Evolutionary conservation across 495 filamentous ascomycete species (phyloP).

Genomic region (Aspergillus taichungensis): DNA sequence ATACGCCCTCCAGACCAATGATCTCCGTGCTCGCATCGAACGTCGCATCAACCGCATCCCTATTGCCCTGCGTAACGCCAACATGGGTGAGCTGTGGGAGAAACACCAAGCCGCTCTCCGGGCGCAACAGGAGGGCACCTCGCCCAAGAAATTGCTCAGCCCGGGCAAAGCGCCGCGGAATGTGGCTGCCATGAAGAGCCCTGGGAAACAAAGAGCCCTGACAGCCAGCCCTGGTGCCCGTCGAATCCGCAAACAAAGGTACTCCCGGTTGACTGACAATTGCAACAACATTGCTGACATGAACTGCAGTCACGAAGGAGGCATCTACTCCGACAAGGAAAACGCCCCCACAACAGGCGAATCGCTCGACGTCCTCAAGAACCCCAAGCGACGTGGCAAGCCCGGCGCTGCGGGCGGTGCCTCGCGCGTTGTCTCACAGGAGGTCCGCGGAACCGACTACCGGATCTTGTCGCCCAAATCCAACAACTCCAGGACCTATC

Average conservation of each 20-base stretch:
- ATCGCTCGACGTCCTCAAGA: conserved; percentile 34
- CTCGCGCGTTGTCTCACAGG: conserved; percentile 44
- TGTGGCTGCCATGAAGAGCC: conserved; percentile 22
- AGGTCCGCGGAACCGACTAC: conserved; percentile 38
- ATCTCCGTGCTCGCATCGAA: conserved; percentile 78
- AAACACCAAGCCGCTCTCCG: conserved; percentile 36
- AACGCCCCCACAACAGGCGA: conserved; percentile 46
- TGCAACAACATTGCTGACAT: not conserved
- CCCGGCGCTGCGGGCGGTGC: conserved; percentile 26
- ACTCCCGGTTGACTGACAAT: conserved; percentile 10
- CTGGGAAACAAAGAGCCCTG: conserved; percentile 15
- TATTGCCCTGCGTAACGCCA: conserved; percentile 63
- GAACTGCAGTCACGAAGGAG: conserved; percentile 45
- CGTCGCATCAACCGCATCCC: conserved; percentile 93
- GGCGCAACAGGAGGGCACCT: conserved; percentile 20
- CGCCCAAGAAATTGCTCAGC: conserved; percentile 20
- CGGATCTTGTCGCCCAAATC: conserved; percentile 72
- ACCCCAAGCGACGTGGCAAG: conserved; percentile 53
- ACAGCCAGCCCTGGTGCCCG: conserved; percentile 23
- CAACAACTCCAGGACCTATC: conserved; percentile 63
- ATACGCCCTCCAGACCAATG: conserved; percentile 79
- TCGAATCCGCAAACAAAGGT: conserved; percentile 57
- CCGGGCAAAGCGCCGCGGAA: conserved; percentile 25
- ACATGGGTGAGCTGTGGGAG: conserved; percentile 72
- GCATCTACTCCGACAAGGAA: conserved; percentile 66